These are phyloP conservation scores for Stereum hirsutum DNA, from an alignment of 1,284 basidiomycete genomes.

Conservation along the genomic window DNA sequence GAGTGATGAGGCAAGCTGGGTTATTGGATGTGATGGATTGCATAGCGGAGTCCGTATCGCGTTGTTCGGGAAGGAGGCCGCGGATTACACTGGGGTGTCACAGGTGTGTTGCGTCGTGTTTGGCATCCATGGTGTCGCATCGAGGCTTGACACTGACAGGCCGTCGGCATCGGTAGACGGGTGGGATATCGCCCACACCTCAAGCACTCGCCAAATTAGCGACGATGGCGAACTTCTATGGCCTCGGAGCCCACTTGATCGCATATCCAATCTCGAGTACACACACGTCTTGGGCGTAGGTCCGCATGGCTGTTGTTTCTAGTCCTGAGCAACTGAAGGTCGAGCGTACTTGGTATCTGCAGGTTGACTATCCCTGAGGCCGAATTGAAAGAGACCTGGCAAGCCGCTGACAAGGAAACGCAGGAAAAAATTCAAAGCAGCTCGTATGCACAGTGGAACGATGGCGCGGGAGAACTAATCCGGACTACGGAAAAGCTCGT, in stretches of 20 bases:
- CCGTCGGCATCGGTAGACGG: slow-evolving; percentile 16
- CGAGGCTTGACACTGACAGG: not conserved
- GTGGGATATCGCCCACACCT: slow-evolving; percentile 25
- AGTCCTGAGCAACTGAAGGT: not conserved
- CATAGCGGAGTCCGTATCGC: slow-evolving; percentile 30
- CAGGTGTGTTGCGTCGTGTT: slow-evolving; percentile 21
- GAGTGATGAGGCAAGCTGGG: slow-evolving; percentile 28
- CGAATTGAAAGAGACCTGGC: slow-evolving; percentile 35
- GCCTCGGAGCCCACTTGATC: slow-evolving; percentile 28
- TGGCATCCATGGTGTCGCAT: not conserved
- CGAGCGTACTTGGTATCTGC: not conserved
- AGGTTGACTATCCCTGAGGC: slow-evolving; percentile 29
- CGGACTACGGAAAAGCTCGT: slow-evolving; percentile 24
- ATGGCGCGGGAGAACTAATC: slow-evolving; percentile 28
- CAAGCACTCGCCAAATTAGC: slow-evolving; percentile 8
- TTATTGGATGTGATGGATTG: slow-evolving; percentile 38
- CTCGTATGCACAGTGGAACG: slow-evolving; percentile 23
- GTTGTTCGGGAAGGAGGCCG: slow-evolving; percentile 31
- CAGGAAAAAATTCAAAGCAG: slow-evolving; percentile 21
- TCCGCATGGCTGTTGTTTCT: slow-evolving; percentile 2
- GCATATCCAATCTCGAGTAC: slow-evolving; percentile 26
- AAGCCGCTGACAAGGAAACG: slow-evolving; percentile 22
- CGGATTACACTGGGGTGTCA: slow-evolving; percentile 29
- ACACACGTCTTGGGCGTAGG: slow-evolving; percentile 31
- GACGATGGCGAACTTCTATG: slow-evolving; percentile 26